Conservation (phyloP, 2,329 filamentous ascomycete species). For the Botrytis porri region DNA sequence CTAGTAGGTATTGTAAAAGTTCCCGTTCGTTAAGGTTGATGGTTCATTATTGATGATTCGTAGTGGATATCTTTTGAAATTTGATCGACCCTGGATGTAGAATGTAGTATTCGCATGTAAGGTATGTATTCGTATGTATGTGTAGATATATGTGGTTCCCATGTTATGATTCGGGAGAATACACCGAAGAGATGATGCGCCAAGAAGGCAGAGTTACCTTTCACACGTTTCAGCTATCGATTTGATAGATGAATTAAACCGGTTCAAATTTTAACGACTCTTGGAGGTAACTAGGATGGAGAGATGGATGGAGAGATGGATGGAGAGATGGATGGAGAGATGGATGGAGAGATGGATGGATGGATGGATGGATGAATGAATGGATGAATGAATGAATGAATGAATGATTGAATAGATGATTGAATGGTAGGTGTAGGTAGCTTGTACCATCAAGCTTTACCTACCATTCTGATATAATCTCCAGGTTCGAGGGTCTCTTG, state of each 20-base stretch:
- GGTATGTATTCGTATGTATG: background rate
- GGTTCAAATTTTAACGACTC: background rate
- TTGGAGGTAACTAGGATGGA: background rate
- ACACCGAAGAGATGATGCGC: background rate
- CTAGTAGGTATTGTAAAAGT: background rate
- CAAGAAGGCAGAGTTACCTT: background rate
- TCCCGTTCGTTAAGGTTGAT: conserved; percentile 1
- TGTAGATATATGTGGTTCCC: background rate
- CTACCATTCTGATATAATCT: background rate
- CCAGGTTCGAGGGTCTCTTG: background rate
- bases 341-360: background rate
- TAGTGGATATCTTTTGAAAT: background rate
- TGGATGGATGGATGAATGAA: background rate
- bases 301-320: background rate
- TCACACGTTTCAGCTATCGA: conserved; percentile 1
- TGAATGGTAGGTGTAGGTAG: background rate
- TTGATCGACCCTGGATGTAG: background rate
- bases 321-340: no score
- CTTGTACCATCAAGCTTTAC: background rate
- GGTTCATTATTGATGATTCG: background rate
- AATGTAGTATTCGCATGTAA: background rate
- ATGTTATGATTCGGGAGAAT: background rate
- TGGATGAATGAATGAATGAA: no score
- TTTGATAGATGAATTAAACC: background rate
- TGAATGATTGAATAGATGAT: background rate